These are phyloP conservation scores for Astragalus glycyphyllos DNA, from an alignment of 306 rosid species.

Conservation along the genomic window DNA sequence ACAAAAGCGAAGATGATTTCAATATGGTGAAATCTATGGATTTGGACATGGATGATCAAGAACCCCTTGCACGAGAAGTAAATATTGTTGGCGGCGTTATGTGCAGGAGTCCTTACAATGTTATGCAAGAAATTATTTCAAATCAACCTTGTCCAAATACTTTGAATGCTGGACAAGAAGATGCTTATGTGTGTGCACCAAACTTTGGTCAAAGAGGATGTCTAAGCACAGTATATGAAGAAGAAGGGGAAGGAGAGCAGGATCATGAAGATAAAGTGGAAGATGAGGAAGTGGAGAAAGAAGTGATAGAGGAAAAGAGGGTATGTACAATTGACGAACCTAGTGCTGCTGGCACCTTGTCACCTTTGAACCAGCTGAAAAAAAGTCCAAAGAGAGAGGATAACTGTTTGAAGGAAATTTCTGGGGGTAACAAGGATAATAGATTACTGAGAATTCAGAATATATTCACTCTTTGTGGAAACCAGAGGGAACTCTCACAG, in stretches of 20 bases:
- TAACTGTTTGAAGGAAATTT: conserved; percentile 42
- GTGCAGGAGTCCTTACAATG: conserved; percentile 47
- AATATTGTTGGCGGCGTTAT: conserved; percentile 54
- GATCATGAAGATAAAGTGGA: conserved; percentile 55
- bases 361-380: conserved; percentile 34
- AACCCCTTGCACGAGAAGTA: conserved; percentile 62
- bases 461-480: conserved; percentile 94
- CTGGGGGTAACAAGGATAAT: conserved; percentile 59
- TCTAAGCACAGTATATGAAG: conserved; percentile 91
- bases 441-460: conserved; percentile 74
- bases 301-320: conserved; percentile 88
- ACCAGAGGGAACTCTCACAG: conserved; percentile 84
- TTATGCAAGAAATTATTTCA: conserved; percentile 46
- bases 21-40: conserved; percentile 97
- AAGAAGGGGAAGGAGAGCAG: conserved; percentile 55
- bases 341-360: conserved; percentile 37
- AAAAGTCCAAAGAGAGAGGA: conserved; percentile 56
- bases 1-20: conserved; percentile 73
- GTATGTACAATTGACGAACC: conserved; percentile 60
- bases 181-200: conserved; percentile 52
- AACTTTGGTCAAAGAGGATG: conserved; percentile 58
- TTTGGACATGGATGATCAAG: conserved; percentile 95
- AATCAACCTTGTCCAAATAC: conserved; percentile 44
- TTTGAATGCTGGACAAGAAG: conserved; percentile 47
- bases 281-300: conserved; percentile 80